Evolutionary conservation across 352 stramenopile species (phyloP).

Genomic region (Phytophthora megakarya): DNA sequence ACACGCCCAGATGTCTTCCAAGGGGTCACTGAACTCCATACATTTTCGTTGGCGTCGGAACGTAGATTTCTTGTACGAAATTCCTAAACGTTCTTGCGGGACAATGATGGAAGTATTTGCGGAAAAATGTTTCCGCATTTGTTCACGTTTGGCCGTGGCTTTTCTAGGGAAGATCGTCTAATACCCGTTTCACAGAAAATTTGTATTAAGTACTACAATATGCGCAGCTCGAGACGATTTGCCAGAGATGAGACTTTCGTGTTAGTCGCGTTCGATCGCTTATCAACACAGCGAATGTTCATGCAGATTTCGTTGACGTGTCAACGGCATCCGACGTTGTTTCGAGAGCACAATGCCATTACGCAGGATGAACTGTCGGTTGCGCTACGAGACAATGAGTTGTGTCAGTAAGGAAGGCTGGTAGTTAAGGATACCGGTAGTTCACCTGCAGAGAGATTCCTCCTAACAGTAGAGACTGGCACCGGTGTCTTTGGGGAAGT

Average conservation of each 20-base stretch:
- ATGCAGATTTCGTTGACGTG: slow-evolving; percentile 1
- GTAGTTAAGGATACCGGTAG: too few relatives aligned
- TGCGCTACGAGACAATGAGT: not conserved
- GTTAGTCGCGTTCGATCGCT: slow-evolving; percentile 8
- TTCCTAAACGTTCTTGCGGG: too few relatives aligned
- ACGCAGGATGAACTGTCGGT: too few relatives aligned
- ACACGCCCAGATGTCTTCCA: too few relatives aligned
- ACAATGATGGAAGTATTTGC: too few relatives aligned
- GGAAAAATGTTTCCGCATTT: slow-evolving; percentile 14
- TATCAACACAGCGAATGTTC: slow-evolving; percentile 16
- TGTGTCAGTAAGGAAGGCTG: too few relatives aligned
- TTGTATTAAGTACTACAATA: slow-evolving; percentile 13
- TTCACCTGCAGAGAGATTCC: not conserved
- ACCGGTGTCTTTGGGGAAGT: slow-evolving; percentile 2
- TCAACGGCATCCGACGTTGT: not conserved
- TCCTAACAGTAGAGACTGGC: slow-evolving; percentile 3
- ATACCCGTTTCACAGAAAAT: slow-evolving; percentile 1
- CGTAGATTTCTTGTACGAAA: too few relatives aligned
- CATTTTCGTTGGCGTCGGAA: too few relatives aligned
- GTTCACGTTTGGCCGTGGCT: slow-evolving; percentile 6
- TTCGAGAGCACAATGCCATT: too few relatives aligned
- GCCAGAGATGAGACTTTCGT: slow-evolving; percentile 15
- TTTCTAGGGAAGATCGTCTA: not conserved
- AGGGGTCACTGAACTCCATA: too few relatives aligned
- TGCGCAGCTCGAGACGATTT: slow-evolving; percentile 4